These are phyloP conservation scores for Laguncularia racemosa DNA, from an alignment of 345 rosid genomes.

Conservation along the genomic window DNA sequence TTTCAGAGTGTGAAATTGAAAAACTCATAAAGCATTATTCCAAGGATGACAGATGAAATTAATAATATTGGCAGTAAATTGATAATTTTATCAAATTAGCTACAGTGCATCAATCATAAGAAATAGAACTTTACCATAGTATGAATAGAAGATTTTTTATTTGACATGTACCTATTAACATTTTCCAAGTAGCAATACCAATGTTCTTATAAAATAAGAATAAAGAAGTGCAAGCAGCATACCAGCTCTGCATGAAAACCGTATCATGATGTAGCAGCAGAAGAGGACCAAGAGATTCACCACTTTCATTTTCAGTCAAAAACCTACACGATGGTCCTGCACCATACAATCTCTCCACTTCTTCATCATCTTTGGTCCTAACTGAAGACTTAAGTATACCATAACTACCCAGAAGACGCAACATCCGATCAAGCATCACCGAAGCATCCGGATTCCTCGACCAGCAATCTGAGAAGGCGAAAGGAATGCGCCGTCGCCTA, in stretches of 20 bases:
- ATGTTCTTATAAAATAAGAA: neutral
- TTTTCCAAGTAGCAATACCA: neutral
- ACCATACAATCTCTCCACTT: conserved; percentile 23
- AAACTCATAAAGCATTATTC: no score
- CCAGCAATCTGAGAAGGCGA: conserved; percentile 34
- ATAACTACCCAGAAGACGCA: conserved; percentile 39
- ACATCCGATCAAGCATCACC: conserved; percentile 35
- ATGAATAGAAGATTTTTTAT: no score
- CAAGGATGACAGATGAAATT: no score
- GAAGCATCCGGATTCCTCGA: conserved; percentile 31
- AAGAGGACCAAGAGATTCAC: conserved; percentile 33
- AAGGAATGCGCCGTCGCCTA: conserved; percentile 17
- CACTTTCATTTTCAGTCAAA: conserved; percentile 23
- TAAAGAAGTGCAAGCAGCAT: neutral
- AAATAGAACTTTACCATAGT: no score
- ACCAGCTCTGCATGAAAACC: conserved; percentile 39
- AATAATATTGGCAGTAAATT: no score
- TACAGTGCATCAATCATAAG: no score
- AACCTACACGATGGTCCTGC: conserved; percentile 39
- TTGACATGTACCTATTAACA: neutral
- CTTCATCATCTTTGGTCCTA: conserved; percentile 7
- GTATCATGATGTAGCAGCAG: conserved; percentile 28
- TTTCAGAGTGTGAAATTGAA: no score
- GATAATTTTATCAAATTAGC: no score
- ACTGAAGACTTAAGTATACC: conserved; percentile 19